Evolutionary conservation across 345 rosid genomes (phyloP).

Genomic region (Sisymbrium irio): DNA sequence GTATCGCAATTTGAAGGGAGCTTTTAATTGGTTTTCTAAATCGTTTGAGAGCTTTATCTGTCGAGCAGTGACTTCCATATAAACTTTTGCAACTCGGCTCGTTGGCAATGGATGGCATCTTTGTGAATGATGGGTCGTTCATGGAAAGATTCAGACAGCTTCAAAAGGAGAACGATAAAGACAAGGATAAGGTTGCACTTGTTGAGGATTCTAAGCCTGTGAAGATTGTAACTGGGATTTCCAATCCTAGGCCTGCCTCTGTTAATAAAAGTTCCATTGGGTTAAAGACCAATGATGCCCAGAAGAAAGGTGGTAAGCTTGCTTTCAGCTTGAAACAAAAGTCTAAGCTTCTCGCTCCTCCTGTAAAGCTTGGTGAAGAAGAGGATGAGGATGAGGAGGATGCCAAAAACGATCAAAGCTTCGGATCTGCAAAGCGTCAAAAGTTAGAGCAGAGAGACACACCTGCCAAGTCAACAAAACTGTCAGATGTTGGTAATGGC

Average conservation of each 20-base stretch:
- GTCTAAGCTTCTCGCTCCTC: slow-evolving; percentile 84
- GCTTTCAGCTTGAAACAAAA: slow-evolving; percentile 97
- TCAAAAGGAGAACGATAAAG: slow-evolving; percentile 71
- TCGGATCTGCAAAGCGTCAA: slow-evolving; percentile 60
- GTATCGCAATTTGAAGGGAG: background rate
- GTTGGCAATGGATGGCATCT: slow-evolving; percentile 74
- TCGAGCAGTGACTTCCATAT: slow-evolving; percentile 47
- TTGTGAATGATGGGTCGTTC: slow-evolving; percentile 96
- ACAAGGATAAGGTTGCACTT: slow-evolving; percentile 35
- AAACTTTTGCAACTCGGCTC: slow-evolving; percentile 34
- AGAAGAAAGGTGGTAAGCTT: slow-evolving; percentile 76
- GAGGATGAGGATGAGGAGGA: slow-evolving; percentile 75
- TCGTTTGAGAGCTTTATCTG: slow-evolving; percentile 52
- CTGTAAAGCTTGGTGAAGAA: slow-evolving; percentile 73
- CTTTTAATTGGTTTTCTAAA: slow-evolving; percentile 32
- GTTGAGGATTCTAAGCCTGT: slow-evolving; percentile 68
- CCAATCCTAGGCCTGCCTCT: slow-evolving; percentile 45
- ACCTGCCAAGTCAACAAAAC: slow-evolving; percentile 47
- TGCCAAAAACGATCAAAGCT: slow-evolving; percentile 43
- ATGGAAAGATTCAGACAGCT: slow-evolving; percentile 98
- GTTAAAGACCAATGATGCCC: slow-evolving; percentile 47
- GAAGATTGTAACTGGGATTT: slow-evolving; percentile 49
- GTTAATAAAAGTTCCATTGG: slow-evolving; percentile 42
- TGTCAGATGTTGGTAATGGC: slow-evolving; percentile 80
- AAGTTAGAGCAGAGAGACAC: slow-evolving; percentile 54